Conservation (phyloP, 2,329 filamentous ascomycete genomes). For the Diaporthe vaccinii region DNA sequence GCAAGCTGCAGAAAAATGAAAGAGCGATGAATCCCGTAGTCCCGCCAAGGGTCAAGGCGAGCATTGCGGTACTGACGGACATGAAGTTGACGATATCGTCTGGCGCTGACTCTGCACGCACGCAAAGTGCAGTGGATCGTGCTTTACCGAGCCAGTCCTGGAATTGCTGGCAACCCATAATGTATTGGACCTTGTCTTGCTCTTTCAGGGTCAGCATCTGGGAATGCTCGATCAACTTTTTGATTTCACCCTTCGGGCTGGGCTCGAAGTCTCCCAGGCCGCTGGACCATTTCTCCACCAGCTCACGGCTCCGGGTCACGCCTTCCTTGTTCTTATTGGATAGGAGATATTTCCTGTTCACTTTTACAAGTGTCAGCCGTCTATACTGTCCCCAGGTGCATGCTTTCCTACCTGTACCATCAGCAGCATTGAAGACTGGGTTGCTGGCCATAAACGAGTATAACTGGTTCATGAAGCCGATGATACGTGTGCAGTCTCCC, state of each 20-base stretch:
- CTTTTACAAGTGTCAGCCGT: background rate
- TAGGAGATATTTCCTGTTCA: background rate
- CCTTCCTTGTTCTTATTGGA: background rate
- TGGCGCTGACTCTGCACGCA: background rate
- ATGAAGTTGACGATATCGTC: background rate
- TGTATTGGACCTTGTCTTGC: background rate
- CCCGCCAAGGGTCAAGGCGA: background rate
- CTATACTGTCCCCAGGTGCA: accelerated
- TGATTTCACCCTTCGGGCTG: background rate
- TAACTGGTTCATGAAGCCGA: background rate
- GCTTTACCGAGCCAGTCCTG: background rate
- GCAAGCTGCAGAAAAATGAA: background rate
- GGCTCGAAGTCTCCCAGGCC: background rate
- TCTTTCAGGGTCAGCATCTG: background rate
- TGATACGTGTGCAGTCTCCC: background rate
- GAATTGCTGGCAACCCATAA: background rate
- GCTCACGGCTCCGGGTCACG: background rate
- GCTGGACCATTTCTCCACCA: background rate
- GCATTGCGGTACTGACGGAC: background rate
- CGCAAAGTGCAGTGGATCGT: background rate
- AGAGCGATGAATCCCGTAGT: background rate
- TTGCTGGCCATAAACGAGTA: background rate
- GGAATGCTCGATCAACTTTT: background rate
- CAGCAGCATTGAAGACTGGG: background rate
- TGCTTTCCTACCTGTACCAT: background rate